phyloP scores from a whole-genome alignment of 2,329 filamentous ascomycete genomes.

The Trichocomaceae sp. region DNA sequence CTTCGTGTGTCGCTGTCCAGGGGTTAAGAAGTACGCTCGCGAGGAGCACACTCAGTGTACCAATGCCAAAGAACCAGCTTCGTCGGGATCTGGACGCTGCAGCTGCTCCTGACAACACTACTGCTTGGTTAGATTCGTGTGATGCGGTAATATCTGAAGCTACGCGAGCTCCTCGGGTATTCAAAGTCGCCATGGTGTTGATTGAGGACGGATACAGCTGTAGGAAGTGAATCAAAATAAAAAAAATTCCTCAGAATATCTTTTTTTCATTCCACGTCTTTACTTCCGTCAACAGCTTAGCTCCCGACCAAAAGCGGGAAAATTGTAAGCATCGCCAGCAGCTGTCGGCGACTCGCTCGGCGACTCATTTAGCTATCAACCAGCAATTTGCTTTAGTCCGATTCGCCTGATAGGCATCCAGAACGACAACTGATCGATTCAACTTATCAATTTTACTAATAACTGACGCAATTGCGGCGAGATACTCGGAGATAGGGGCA shows the following conservation, averaged over 20 bases:
- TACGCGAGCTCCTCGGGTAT: background rate
- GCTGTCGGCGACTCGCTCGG: background rate
- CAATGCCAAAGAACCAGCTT: conserved; percentile 5
- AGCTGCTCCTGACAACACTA: conserved; percentile 4
- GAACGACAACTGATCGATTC: background rate
- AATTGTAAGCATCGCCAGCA: background rate
- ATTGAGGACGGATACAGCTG: background rate
- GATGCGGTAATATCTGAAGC: background rate
- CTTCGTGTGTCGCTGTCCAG: background rate
- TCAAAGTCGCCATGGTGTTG: background rate
- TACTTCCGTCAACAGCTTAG: background rate
- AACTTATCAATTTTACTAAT: background rate
- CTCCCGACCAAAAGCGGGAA: background rate
- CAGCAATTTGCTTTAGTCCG: background rate
- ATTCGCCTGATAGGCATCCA: background rate
- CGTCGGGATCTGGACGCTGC: background rate
- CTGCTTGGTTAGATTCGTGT: conserved; percentile 1
- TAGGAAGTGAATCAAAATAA: background rate
- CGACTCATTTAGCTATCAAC: background rate
- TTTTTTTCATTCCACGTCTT: background rate
- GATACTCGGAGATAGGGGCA: background rate
- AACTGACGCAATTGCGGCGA: too few relatives aligned
- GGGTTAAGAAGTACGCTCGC: conserved; percentile 2
- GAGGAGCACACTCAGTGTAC: conserved; percentile 1
- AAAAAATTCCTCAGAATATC: background rate